phyloP scores from a whole-genome alignment of 2,329 filamentous ascomycete genomes.

The Alternaria conjuncta region DNA sequence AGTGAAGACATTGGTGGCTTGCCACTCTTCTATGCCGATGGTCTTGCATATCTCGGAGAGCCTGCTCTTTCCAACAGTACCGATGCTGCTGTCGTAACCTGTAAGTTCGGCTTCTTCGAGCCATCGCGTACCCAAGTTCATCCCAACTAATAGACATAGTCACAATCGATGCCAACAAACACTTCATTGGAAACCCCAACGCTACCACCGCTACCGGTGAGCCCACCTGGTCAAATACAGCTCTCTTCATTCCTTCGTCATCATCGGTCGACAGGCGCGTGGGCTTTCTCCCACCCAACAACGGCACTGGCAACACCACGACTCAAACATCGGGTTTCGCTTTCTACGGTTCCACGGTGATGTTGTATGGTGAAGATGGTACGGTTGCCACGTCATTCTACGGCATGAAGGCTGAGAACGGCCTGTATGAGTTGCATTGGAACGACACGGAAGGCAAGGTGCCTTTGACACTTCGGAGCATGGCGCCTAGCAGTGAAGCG shows the following conservation, averaged over 20 bases:
- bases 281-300: background rate
- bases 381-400: background rate
- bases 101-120: background rate
- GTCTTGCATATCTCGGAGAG: conserved; percentile 2
- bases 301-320: background rate
- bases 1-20: conserved; percentile 18
- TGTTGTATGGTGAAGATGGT: background rate
- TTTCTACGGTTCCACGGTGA: background rate
- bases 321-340: background rate
- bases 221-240: background rate
- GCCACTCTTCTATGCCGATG: conserved; percentile 20
- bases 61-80: background rate
- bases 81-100: background rate
- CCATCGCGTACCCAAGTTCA: background rate
- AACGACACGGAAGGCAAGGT: background rate
- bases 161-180: background rate
- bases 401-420: background rate
- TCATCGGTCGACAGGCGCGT: background rate
- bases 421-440: conserved; percentile 1
- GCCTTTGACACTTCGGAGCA: background rate
- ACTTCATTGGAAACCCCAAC: background rate
- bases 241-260: background rate
- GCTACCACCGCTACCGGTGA: background rate
- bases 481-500: background rate
- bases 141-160: background rate